Base-by-base conservation (phyloP, 345 rosid species). In the Dimocarpus longan region DNA sequence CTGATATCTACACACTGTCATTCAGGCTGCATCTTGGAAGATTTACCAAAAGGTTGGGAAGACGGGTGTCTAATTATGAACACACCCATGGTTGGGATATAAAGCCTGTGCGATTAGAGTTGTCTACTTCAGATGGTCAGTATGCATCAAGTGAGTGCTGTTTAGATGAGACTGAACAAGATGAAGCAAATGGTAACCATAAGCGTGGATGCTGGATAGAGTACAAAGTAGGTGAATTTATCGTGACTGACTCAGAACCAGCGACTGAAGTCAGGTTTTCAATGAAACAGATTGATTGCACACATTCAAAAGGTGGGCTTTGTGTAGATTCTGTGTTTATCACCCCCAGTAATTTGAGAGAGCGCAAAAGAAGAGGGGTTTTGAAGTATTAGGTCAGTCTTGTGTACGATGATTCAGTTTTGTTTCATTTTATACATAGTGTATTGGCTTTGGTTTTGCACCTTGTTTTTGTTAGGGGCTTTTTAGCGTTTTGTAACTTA, bases 261-360 rank as follows among this genome's bases (percentile, higher is more conserved):
- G 69, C 84, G 12, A 88, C 91, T 0, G 97, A 92, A 77, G 91
- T 95, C 72, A 85, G 86, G 42, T 95, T 92, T 85, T 93, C 97
- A 19, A 87, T 95, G 96, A 95, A 91, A 84, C 99, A 93, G 92
- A 93, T 93, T 40, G 99, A 92, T 67, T 95, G 99, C 84, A 95
- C 98, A 0, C 99, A 93, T 73, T 95, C 98, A 1, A 93, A 93
- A 86, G 98, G 97, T 2, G 98, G 99, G 74, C 82, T 95, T 72
- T 95, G 98, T 80, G 96, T 95, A 75, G 98, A 92, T 89, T 85
- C 97, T 60, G 99, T 95, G 78, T 93, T 83, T 81, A 90, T 95
- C 28, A 86, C 88, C 81, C 98, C 98, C 44, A 91, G 89, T 71
- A 85, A 89, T 71, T 79, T 95, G 87, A 89, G 78, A 83, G 90